Evolutionary conservation across 257 asterid species (phyloP).

Genomic region (Lycium barbarum): DNA sequence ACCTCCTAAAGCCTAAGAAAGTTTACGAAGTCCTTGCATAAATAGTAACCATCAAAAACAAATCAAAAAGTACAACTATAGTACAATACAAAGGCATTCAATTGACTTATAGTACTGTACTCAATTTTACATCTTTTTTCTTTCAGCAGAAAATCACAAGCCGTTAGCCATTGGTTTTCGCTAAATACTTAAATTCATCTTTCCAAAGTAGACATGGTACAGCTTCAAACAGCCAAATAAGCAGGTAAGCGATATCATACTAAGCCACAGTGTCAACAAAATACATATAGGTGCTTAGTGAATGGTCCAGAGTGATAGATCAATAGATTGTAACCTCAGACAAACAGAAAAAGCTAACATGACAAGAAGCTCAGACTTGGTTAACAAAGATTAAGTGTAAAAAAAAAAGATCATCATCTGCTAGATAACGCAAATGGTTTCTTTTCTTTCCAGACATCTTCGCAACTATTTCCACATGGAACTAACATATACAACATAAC

Average conservation of each 20-base stretch:
- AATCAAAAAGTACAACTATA: not conserved
- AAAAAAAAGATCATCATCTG: conserved; percentile 11
- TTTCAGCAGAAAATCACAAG: no score
- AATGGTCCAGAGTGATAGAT: not conserved
- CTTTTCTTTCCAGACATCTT: not conserved
- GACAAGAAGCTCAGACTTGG: not conserved
- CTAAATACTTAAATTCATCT: not conserved
- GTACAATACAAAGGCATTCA: not conserved
- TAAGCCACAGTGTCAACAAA: not conserved
- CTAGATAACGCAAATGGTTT: not conserved
- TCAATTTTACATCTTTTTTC: not conserved
- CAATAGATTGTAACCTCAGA: not conserved
- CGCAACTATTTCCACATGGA: not conserved
- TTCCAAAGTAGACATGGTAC: not conserved
- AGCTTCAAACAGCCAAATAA: not conserved
- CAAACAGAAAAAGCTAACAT: not conserved
- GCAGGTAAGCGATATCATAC: not conserved
- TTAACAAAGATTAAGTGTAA: not conserved
- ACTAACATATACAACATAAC: not conserved
- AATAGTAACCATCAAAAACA: not conserved
- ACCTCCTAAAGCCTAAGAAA: not conserved
- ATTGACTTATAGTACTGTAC: not conserved
- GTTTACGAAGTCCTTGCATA: not conserved
- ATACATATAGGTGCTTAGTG: not conserved
- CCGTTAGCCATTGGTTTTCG: not conserved